Percentiles rank a stretch among this genome's conserved stretches.
phyloP scores from a whole-genome alignment of 1,139 yeast species.

The Candida freyschussii region DNA sequence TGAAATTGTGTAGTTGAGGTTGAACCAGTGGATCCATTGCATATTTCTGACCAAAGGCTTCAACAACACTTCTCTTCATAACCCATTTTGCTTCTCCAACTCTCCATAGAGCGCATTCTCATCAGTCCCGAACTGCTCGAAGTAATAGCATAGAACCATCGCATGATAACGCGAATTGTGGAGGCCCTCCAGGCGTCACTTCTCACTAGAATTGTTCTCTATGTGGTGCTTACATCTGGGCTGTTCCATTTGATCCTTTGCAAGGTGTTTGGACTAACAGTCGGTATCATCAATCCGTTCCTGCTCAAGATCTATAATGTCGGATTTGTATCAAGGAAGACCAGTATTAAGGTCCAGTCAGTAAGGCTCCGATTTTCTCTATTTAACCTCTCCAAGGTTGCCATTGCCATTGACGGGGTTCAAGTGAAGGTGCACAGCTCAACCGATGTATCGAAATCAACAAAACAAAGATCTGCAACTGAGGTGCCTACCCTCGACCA shows the following conservation, averaged over 20 bases:
- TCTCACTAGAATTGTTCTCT: neutral
- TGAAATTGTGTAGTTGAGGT: no score
- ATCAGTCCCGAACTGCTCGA: no score
- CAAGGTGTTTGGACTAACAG: conserved; percentile 21
- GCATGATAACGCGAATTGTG: neutral
- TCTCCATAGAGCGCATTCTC: no score
- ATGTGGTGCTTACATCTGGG: neutral
- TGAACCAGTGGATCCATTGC: no score
- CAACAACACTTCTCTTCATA: no score
- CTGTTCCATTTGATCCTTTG: conserved; percentile 12
- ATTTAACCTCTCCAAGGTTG: conserved; percentile 14
- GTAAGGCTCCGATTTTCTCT: conserved; percentile 19
- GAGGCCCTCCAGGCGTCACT: conserved; percentile 1
- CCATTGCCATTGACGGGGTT: conserved; percentile 19
- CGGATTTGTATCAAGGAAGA: conserved; percentile 7
- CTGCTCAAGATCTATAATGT: conserved; percentile 19
- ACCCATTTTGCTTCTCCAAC: no score
- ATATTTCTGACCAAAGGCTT: no score
- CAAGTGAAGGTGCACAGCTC: conserved; percentile 10
- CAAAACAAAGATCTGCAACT: neutral
- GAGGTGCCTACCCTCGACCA: conserved; percentile 9
- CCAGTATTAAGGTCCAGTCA: conserved; percentile 14
- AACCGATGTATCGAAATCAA: neutral
- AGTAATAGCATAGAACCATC: no score
- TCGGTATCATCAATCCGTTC: conserved; percentile 27